Percentiles rank a stretch among this genome's conserved stretches.
These are phyloP conservation scores for Colletotrichum tofieldiae DNA, from an alignment of 2,329 filamentous ascomycete genomes.

Conservation along the genomic window DNA sequence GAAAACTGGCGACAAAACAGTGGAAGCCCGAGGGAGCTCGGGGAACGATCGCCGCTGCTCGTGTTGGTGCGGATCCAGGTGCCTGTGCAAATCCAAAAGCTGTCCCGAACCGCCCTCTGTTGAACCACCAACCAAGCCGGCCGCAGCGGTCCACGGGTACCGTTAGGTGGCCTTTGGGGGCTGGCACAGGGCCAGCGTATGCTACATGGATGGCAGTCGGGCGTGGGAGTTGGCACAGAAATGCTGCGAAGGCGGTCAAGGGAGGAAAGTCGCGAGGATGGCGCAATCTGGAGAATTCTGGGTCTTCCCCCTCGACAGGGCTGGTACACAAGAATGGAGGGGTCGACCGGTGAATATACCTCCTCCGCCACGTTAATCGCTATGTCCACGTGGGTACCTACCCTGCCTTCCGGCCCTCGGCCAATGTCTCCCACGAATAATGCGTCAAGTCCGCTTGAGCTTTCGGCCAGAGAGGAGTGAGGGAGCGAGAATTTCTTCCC, in stretches of 20 bases:
- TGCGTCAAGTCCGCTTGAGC: conserved; percentile 41
- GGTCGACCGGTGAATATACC: conserved; percentile 30
- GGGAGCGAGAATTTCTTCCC: conserved; percentile 35
- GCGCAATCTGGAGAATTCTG: conserved; percentile 44
- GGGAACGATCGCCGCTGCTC: conserved; percentile 22
- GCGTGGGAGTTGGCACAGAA: conserved; percentile 7
- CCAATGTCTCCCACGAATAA: conserved; percentile 36
- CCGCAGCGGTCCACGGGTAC: conserved; percentile 5
- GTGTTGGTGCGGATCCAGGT: conserved; percentile 24
- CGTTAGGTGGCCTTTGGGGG: conserved; percentile 31
- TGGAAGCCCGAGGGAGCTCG: conserved; percentile 26
- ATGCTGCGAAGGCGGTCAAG: conserved; percentile 40
- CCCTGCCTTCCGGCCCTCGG: conserved; percentile 33
- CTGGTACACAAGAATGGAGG: conserved; percentile 38
- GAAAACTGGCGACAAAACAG: conserved; percentile 13
- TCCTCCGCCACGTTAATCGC: not conserved
- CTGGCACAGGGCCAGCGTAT: not conserved
- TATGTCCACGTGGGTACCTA: conserved; percentile 13
- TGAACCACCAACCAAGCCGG: conserved; percentile 17
- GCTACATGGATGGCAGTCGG: not conserved
- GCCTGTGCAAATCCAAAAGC: conserved; percentile 33
- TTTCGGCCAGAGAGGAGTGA: conserved; percentile 27
- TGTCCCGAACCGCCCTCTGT: not conserved
- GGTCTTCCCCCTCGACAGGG: conserved; percentile 37
- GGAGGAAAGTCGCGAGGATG: conserved; percentile 36